Conservation (phyloP, 331 rosid genomes). For the Stylosanthes scabra region DNA sequence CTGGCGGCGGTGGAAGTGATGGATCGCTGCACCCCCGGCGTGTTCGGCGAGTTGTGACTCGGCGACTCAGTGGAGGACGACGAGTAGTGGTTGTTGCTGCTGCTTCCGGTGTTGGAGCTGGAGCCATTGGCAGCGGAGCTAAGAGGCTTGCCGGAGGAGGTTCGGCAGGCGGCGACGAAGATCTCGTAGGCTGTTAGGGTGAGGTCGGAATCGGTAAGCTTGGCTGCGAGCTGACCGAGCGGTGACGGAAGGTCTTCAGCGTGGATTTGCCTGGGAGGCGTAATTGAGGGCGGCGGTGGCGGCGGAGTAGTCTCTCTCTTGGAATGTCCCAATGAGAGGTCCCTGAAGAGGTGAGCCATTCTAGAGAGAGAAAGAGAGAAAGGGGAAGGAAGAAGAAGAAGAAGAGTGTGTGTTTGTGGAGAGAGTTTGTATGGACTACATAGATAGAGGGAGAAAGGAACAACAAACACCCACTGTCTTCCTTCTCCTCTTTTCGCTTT, state of each 20-base stretch:
- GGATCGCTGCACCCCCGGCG: conserved; percentile 84
- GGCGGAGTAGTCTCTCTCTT: conserved; percentile 67
- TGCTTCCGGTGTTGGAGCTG: neutral
- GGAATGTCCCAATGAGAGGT: conserved; percentile 89
- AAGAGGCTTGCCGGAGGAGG: conserved; percentile 83
- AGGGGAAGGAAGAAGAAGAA: conserved; percentile 8
- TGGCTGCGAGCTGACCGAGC: conserved; percentile 70
- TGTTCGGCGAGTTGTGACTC: conserved; percentile 49
- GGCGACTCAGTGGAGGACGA: conserved; percentile 54
- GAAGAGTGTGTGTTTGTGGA: conserved; percentile 29
- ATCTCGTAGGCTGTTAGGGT: conserved; percentile 91
- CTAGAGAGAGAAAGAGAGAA: conserved; percentile 34
- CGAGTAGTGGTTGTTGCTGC: conserved; percentile 22
- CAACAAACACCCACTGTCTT: neutral
- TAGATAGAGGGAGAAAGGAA: neutral
- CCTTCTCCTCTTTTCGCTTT: neutral
- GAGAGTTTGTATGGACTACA: conserved; percentile 31
- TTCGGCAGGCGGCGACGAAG: conserved; percentile 96
- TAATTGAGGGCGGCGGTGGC: conserved; percentile 44
- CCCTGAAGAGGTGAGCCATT: conserved; percentile 96
- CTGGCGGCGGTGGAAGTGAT: conserved; percentile 94
- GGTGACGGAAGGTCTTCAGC: conserved; percentile 88
- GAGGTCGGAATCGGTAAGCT: conserved; percentile 84
- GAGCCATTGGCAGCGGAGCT: conserved; percentile 48
- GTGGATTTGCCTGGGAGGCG: conserved; percentile 43